Evolutionary conservation across 805 yeast genomes (phyloP).

Genomic region (Zygoascus bituminiphila): DNA sequence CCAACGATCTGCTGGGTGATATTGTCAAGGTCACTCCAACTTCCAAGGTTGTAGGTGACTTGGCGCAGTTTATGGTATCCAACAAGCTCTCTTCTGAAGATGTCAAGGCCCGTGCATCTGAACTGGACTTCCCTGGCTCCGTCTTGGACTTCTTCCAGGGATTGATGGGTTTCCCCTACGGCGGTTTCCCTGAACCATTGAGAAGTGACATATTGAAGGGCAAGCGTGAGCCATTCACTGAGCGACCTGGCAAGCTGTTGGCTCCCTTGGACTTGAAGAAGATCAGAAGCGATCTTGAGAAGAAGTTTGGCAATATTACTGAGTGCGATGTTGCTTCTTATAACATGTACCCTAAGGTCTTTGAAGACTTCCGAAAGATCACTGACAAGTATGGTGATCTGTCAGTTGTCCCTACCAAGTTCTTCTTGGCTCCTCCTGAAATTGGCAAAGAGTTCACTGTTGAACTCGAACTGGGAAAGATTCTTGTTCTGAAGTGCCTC

Average conservation of each 20-base stretch:
- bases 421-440: slow-evolving; percentile 79
- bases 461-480: slow-evolving; percentile 91
- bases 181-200: slow-evolving; percentile 99
- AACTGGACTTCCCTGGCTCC: slow-evolving; percentile 97
- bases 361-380: slow-evolving; percentile 71
- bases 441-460: slow-evolving; percentile 84
- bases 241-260: slow-evolving; percentile 87
- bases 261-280: slow-evolving; percentile 72
- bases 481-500: slow-evolving; percentile 78
- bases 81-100: slow-evolving; percentile 83
- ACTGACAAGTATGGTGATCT: slow-evolving; percentile 81
- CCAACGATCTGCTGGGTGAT: slow-evolving; percentile 88
- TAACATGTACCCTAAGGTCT: slow-evolving; percentile 97
- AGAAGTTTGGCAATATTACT: slow-evolving; percentile 70
- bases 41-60: slow-evolving; percentile 98
- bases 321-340: slow-evolving; percentile 92
- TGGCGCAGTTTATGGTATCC: slow-evolving; percentile 99
- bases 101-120: slow-evolving; percentile 76
- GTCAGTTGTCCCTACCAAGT: slow-evolving; percentile 87
- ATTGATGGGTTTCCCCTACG: slow-evolving; percentile 97
- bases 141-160: slow-evolving; percentile 98
- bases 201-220: slow-evolving; percentile 85
- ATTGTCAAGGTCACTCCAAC: slow-evolving; percentile 98
- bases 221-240: slow-evolving; percentile 81
- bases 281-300: slow-evolving; percentile 62